These are phyloP conservation scores for Tolypocladium sp. DNA, from an alignment of 2,329 filamentous ascomycete species.

Conservation along the genomic window DNA sequence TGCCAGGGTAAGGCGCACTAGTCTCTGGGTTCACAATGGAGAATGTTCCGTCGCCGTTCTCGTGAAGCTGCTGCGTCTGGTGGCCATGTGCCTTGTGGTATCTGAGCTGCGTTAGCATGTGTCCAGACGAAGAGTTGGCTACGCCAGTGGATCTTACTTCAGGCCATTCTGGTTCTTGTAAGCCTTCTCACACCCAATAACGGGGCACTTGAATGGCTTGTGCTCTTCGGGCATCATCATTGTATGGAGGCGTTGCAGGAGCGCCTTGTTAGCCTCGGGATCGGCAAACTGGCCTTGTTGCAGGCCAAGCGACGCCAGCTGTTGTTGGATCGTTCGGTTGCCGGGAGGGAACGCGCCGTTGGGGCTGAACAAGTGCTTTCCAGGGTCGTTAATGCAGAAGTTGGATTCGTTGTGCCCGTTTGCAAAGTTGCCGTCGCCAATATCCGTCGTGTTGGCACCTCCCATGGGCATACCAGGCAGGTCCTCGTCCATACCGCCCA, in stretches of 20 bases:
- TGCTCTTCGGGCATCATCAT: slow-evolving; percentile 76
- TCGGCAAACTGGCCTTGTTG: slow-evolving; percentile 70
- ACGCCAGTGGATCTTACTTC: slow-evolving; percentile 53
- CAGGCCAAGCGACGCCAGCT: slow-evolving; percentile 63
- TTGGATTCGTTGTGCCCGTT: slow-evolving; percentile 31
- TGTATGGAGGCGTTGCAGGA: slow-evolving; percentile 49
- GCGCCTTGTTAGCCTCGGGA: slow-evolving; percentile 57
- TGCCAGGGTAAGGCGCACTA: slow-evolving; percentile 87
- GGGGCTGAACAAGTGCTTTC: slow-evolving; percentile 84
- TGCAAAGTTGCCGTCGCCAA: slow-evolving; percentile 48
- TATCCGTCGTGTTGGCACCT: slow-evolving; percentile 41
- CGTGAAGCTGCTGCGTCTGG: slow-evolving; percentile 91
- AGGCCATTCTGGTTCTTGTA: slow-evolving; percentile 99
- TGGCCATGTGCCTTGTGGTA: slow-evolving; percentile 80
- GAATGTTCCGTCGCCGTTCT: slow-evolving; percentile 94
- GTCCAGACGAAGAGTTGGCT: neutral
- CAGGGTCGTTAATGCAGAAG: slow-evolving; percentile 80
- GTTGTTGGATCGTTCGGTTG: slow-evolving; percentile 56
- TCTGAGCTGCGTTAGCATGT: slow-evolving; percentile 23
- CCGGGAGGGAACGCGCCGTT: slow-evolving; percentile 61
- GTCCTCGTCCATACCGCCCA: slow-evolving; percentile 62
- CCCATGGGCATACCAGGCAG: slow-evolving; percentile 56
- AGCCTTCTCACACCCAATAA: slow-evolving; percentile 97
- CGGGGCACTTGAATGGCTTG: slow-evolving; percentile 95
- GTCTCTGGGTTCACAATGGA: slow-evolving; percentile 97